Evolutionary conservation across 2,329 filamentous ascomycete genomes (phyloP), one percentile per base, ranked within the genome.

Genomic region (Pyrenophora graminea): DNA sequence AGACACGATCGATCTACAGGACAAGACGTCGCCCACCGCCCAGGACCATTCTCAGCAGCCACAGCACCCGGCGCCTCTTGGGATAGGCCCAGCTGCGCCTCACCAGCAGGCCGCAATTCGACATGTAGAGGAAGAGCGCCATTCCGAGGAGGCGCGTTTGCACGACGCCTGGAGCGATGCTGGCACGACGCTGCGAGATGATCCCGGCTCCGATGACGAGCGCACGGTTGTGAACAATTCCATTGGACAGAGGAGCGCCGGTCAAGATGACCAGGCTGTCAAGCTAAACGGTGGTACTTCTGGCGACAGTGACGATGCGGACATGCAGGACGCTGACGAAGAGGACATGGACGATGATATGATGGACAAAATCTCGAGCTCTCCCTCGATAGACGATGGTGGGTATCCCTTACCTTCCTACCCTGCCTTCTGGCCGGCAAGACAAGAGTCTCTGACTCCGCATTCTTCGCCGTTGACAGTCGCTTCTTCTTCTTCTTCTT

Each of bases 351-450:
- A 95, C 69, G 86, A 97, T 75, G 93, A 97, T 74, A 86, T 96
- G 86, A 91, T 96, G 89, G 94, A 97, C 79, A 94, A 94, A 76
- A 97, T 99, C 62, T 97, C 93, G 67, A 97, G 92, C 76, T 97
- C 93, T 67, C 94, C 94, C 71, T 97, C 93, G 66, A 99, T 99
- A 76, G 91, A 96, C 81, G 93, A 97, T 88, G 93, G 93, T 99
- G 86, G 83, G 91, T 94, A 80, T 78, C 76, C 74, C 76, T 67
- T 73, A 61, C 68, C 70, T 70, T 70, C 51, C 62, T 58, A 60
- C 53, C 57, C 66, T 44, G 40, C 51, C 41, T 17, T 30, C 42
- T 79, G 77, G 76, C 75, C 76, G 58, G 56, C 59, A 47, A 74
- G 77, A 58, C 68, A 63, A 52, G 71, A 73, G 60, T 80, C 76